These are phyloP conservation scores for Zasmidium cellare DNA, from an alignment of 2,329 filamentous ascomycete species.

Conservation along the genomic window DNA sequence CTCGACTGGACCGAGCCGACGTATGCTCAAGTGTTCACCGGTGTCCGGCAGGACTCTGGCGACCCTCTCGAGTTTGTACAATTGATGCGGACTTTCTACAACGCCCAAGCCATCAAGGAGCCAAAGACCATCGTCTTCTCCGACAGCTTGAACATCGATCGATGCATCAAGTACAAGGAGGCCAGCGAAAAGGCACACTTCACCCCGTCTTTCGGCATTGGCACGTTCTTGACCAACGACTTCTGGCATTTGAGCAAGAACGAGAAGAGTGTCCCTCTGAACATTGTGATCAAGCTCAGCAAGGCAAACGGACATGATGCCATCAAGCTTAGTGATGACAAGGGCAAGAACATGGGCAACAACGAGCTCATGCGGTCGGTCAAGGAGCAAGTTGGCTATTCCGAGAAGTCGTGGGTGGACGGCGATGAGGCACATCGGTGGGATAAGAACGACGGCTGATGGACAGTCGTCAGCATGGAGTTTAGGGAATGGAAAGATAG, in stretches of 20 bases:
- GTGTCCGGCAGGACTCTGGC: constrained; percentile 87
- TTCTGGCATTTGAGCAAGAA: constrained; percentile 71
- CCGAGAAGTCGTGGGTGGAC: constrained; percentile 78
- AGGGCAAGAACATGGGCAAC: constrained; percentile 92
- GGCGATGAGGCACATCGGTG: constrained; percentile 84
- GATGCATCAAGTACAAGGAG: constrained; percentile 85
- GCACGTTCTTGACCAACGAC: constrained; percentile 93
- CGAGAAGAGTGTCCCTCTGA: constrained; percentile 84
- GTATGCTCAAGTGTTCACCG: constrained; percentile 80
- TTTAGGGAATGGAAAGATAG: constrained; percentile 8
- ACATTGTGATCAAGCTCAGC: constrained; percentile 97
- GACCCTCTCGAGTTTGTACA: constrained; percentile 79
- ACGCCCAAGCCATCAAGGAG: constrained; percentile 69
- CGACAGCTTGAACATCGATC: constrained; percentile 88
- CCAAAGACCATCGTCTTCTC: constrained; percentile 94
- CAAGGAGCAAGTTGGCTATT: constrained; percentile 82
- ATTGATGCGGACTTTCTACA: constrained; percentile 78
- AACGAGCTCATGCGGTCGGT: constrained; percentile 74
- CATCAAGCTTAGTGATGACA: constrained; percentile 87
- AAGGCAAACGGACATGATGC: constrained; percentile 78
- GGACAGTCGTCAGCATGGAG: neutral
- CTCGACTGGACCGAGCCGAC: constrained; percentile 43
- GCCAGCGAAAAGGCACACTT: constrained; percentile 79
- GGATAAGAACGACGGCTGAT: constrained; percentile 52
- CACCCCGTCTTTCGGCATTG: constrained; percentile 86